Evolutionary conservation across 192 early-diverging fungal species (phyloP), one percentile per base, ranked within the genome.

Genomic region (Coemansia pectinata): DNA sequence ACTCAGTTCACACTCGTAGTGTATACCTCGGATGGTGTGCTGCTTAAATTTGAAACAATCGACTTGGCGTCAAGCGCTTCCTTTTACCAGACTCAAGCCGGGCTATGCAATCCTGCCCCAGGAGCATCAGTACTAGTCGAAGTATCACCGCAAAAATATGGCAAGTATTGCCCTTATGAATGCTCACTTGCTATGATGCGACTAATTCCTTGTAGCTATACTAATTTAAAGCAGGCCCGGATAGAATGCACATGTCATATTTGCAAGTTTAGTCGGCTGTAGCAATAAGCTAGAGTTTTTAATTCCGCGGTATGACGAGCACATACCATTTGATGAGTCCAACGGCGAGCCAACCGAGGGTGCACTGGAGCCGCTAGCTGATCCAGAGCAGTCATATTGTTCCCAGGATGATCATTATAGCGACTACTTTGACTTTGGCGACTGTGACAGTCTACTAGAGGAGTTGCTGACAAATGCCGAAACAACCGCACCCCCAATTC

Each of bases 31-130:
- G 79, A 76, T 31, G 61, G 62, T 0, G 12, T 81, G 19, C 57
- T 81, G 27, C 68, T 81, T 17, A 76, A 70, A 31, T 81, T 67
- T 39, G 79, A 81, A 10, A 5, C 38, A 11, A 29, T 81, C 14
- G 70, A 67, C 31, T 21, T 67, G 0, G 59, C 67, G 17, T 21
- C 60, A 2, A 31, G 29, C 9, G 29, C 67, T 12, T 50, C 41
- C 0, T 81, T 23, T 34, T 81, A 70, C 31, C 71, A 73, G 36
- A 66, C 68, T 0, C 74, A 72, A 19, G 50, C 66, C 4, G 79
- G 79, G 3, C 57, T 81, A 31, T 76, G 79, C 47, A 76, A 81
- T 40, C 79, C 79, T 0, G 17, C 8, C 11, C 60, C 70, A 23
- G 42, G 60, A 6, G 36, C 74, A 14, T 55, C 55, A 4, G 74